Base-by-base conservation (phyloP, 495 filamentous ascomycete genomes). In the Astrocystis sublimbata region DNA sequence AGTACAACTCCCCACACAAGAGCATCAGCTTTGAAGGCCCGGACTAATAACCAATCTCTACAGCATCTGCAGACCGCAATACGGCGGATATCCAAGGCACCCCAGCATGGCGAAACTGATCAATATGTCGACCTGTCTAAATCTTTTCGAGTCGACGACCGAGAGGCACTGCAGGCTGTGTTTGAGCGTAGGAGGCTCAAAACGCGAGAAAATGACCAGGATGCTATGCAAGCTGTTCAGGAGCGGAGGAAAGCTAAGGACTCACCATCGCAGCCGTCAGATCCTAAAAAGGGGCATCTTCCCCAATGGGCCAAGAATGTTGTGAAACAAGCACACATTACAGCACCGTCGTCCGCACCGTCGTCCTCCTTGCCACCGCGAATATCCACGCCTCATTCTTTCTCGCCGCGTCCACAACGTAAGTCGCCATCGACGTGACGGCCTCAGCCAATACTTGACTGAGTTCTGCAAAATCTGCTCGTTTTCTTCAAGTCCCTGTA, bases 251-350 rank as follows among this genome's bases (percentile, higher is more conserved):
- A 59, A 33, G 58, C 63, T 10, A 70, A 64, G 17, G 23, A 60
- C 6, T 58, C 53, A 28, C 65, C 65, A 31, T 49, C 41, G 3
- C 56, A 59, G 19, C 36, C 42, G 4, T 50, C 43, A 38, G 42
- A 59, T 36, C 26, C 15, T 61, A 13, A 9, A 15, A 68, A 63
- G 55, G 45, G 61, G 15, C 65, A 63, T 45, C 61, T 72, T 17
- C 67, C 70, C n/a, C 38, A 13, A 24, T 72, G 70, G 70, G 70
- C 70, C 15, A 58, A 49, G 6, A 60, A 68, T 24, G 50, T 72
- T 13, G 52, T 54, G 7, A 53, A 55, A 35, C 69, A 69, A 35
- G 65, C 63, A 33, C 67, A 65, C 12, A 50, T 49, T 21, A 5
- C 57, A 17, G 21, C 50, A 19, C 61, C 64, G 6, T 58, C 63